Evolutionary conservation across 352 stramenopile genomes (phyloP).

Genomic region (Globisporangium lucens): DNA sequence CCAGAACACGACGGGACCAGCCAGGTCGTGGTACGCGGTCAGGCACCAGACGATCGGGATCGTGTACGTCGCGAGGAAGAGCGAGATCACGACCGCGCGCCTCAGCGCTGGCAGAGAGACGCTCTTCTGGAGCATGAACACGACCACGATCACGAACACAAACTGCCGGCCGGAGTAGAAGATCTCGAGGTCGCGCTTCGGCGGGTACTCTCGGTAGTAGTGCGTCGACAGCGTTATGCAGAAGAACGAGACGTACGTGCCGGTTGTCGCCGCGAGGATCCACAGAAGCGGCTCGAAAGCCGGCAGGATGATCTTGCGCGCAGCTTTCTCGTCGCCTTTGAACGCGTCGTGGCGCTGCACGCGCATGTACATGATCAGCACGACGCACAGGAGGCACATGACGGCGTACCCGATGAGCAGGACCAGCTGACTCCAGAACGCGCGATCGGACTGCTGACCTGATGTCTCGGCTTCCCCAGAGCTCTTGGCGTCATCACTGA

Average conservation of each 20-base stretch:
- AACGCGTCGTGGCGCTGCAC: constrained; percentile 22
- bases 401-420: constrained; percentile 17
- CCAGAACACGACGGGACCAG: constrained; percentile 13
- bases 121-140: constrained; percentile 47
- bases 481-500: not conserved
- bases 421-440: not conserved
- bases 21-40: constrained; percentile 2
- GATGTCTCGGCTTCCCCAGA: not conserved
- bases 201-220: constrained; percentile 11
- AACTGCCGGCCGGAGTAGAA: constrained; percentile 34
- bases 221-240: constrained; percentile 7
- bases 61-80: constrained; percentile 31
- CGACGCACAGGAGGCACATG: constrained; percentile 23
- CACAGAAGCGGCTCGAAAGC: constrained; percentile 48
- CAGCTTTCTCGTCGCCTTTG: constrained; percentile 21
- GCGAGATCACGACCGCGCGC: constrained; percentile 26
- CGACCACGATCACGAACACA: constrained; percentile 32
- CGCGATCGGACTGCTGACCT: not conserved
- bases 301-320: constrained; percentile 36
- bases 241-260: constrained; percentile 16
- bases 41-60: constrained; percentile 22
- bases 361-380: constrained; percentile 26
- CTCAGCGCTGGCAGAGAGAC: constrained; percentile 33
- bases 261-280: constrained; percentile 25
- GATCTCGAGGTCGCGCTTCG: constrained; percentile 17